Base-by-base conservation (phyloP, 805 yeast species). In the Barnettozyma botsteinii region DNA sequence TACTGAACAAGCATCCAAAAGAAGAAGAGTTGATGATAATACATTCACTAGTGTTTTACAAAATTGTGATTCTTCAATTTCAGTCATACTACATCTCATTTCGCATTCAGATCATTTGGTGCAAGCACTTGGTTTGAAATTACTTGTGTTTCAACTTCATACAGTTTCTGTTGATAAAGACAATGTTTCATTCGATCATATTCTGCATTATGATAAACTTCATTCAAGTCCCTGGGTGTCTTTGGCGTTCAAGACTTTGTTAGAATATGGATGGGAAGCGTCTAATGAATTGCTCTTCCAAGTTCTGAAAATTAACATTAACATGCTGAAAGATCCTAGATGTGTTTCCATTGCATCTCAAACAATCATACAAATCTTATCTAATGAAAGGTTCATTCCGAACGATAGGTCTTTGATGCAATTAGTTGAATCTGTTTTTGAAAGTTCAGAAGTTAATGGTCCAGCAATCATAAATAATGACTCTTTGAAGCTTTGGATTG, bases 371-470 rank as follows among this genome's bases (percentile, higher is more conserved):
- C 40, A 49, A 36, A 40, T 59, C 12, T 40, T 62, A 5, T 34
- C 44, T 2, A 23, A 19, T 11, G 38, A 46, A 4, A 38, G 35
- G 1, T 46, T 46, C 15, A 14, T 14, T 1, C 33, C 50, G 2
- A 36, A 49, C 4, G 83, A 78, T 38, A 54, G 55, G 8, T 55
- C 73, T 0, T 49, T 77, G 8, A 40, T 62, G 4, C 72, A 66
- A 32, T 75, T 73, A 45, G 56, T 79, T 24, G 72, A 70, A 31
- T 72, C 71, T 22, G 38, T 77, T 2, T 59, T 73, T 34, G 82
- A 79, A 27, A 53, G 73, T 6, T 61, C 84, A 0, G 81, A 75
- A 33, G 61, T 79, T 1, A 74, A 72, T 54, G 91, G 91, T 0
- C 91, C 93, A 3, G 52, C 59, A 1, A 19, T 46, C 1, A 38